phyloP scores from a whole-genome alignment of 2,329 filamentous ascomycete species.

The Fusarium floridanum region DNA sequence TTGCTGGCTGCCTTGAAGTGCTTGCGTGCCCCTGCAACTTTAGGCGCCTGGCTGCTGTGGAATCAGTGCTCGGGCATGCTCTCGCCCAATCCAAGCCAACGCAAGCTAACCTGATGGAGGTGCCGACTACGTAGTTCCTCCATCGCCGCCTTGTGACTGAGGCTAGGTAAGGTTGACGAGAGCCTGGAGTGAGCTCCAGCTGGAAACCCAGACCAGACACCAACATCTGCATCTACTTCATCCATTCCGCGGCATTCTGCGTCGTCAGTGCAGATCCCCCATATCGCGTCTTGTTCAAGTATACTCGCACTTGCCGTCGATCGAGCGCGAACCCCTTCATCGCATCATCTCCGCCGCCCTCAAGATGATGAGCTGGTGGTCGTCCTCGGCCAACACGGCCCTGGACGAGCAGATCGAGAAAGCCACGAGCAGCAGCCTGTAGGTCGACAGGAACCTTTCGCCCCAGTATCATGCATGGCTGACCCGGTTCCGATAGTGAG shows the following conservation, averaged over 20 bases:
- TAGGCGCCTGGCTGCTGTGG: conserved; percentile 29
- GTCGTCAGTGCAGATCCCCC: conserved; percentile 1
- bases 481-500: conserved; percentile 68
- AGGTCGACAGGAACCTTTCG: conserved; percentile 45
- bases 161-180: conserved; percentile 39
- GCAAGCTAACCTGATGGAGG: conserved; percentile 37
- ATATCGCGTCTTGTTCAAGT: conserved; percentile 5
- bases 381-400: conserved; percentile 88
- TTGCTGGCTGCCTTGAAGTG: conserved; percentile 7
- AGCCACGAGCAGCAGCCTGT: conserved; percentile 95
- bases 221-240: conserved; percentile 27
- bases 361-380: conserved; percentile 93
- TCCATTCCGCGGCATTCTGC: conserved; percentile 17
- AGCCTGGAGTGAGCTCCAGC: conserved; percentile 34
- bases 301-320: conserved; percentile 5
- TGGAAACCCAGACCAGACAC: conserved; percentile 38
- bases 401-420: conserved; percentile 98
- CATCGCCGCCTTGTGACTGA: conserved; percentile 38
- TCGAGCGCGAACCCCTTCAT: conserved; percentile 13
- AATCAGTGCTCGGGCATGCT: conserved; percentile 21
- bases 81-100: conserved; percentile 31
- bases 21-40: conserved; percentile 11
- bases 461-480: conserved; percentile 22
- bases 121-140: conserved; percentile 40
- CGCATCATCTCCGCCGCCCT: conserved; percentile 18